Evolutionary conservation across 1,284 basidiomycete species (phyloP).

Genomic region (Inonotus obliquus): DNA sequence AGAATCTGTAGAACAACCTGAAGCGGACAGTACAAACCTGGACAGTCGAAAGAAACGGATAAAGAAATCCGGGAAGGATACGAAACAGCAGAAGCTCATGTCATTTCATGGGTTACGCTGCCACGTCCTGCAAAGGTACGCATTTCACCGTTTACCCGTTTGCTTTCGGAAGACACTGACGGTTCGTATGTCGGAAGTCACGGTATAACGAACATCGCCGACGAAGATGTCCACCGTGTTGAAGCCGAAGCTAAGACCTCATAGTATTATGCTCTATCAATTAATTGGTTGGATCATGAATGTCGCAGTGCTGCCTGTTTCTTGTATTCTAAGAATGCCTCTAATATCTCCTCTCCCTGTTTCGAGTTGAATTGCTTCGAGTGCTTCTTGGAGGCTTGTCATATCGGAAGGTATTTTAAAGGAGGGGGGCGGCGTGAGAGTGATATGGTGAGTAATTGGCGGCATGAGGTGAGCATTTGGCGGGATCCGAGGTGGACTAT

Average conservation of each 20-base stretch:
- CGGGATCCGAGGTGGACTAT: constrained; percentile 16
- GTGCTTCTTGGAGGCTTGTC: constrained; percentile 26
- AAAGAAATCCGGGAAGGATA: constrained; percentile 1
- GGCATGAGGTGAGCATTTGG: constrained; percentile 16
- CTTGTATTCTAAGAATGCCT: constrained; percentile 31
- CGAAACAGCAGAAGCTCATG: constrained; percentile 28
- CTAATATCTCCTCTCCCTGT: constrained; percentile 26
- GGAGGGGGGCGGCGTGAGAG: constrained; percentile 29
- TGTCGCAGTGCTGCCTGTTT: constrained; percentile 5
- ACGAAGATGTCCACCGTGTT: constrained; percentile 32
- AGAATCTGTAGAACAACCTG: neutral
- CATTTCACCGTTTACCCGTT: neutral
- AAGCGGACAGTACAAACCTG: constrained; percentile 4
- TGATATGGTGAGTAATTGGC: constrained; percentile 39
- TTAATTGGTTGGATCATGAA: neutral
- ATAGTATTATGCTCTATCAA: neutral
- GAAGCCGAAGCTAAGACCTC: neutral
- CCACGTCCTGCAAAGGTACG: constrained; percentile 53
- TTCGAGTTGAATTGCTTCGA: constrained; percentile 25
- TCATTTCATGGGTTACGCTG: constrained; percentile 53
- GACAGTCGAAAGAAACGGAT: constrained; percentile 3
- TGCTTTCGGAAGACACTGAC: neutral
- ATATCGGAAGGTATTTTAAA: constrained; percentile 26
- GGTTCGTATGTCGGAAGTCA: constrained; percentile 25
- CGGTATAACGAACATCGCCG: constrained; percentile 27